Evolutionary conservation across 139 green algal species (phyloP).

Genomic region (Desmodesmus armatus): DNA sequence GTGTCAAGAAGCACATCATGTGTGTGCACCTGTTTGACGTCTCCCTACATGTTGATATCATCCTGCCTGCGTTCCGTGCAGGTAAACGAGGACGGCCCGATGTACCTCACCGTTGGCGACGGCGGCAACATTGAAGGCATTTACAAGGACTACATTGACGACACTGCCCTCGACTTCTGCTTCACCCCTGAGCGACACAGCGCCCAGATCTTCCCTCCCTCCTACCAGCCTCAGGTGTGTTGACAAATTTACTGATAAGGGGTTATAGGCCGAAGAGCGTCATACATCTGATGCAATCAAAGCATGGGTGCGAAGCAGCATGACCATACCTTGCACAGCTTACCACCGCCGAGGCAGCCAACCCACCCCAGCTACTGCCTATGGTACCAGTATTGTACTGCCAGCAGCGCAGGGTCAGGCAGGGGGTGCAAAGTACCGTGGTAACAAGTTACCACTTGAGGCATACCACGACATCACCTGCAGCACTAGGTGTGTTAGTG

Average conservation of each 20-base stretch:
- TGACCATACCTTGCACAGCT: neutral
- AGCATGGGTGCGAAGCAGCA: no score
- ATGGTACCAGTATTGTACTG: no score
- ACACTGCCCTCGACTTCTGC: neutral
- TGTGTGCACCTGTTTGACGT: no score
- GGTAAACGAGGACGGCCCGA: conserved; percentile 42
- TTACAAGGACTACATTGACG: conserved; percentile 47
- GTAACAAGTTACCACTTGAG: neutral
- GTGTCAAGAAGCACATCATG: no score
- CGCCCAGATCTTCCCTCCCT: neutral
- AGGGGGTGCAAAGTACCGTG: neutral
- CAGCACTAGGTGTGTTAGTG: neutral
- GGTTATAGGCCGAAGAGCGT: no score
- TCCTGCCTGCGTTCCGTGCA: no score
- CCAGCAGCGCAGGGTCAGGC: no score
- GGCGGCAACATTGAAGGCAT: conserved; percentile 86
- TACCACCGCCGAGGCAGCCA: no score
- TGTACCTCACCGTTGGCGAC: conserved; percentile 60
- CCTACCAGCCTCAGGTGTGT: conserved; percentile 4
- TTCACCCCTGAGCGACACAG: conserved; percentile 2
- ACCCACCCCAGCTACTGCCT: no score
- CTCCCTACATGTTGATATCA: no score
- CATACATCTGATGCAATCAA: no score
- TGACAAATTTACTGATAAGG: no score
- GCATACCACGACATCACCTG: neutral